These are phyloP conservation scores for Quercus robur DNA, from an alignment of 306 rosid species.

Conservation along the genomic window DNA sequence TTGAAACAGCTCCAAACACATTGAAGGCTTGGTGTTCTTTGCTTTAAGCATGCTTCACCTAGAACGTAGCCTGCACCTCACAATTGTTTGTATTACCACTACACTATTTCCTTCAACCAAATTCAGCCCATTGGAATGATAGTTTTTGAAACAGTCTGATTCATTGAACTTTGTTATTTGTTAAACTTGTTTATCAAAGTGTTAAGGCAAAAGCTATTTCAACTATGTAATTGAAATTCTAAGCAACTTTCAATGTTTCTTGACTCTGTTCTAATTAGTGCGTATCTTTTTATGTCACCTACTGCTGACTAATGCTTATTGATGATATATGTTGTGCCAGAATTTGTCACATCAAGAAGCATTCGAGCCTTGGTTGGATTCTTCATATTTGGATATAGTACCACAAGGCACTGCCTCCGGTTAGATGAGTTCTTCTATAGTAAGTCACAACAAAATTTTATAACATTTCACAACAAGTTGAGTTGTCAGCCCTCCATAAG, in stretches of 20 bases:
- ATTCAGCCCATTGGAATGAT: background rate
- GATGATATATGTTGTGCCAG: background rate
- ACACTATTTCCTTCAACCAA: background rate
- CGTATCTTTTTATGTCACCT: background rate
- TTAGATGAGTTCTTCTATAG: background rate
- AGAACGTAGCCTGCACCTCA: background rate
- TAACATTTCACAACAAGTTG: too few relatives aligned
- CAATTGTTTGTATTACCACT: background rate
- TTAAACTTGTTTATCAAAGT: background rate
- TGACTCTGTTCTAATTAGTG: background rate
- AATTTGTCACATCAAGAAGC: background rate
- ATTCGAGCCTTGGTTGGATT: background rate
- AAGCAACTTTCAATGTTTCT: background rate
- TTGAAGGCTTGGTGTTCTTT: too few relatives aligned
- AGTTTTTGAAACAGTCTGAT: background rate
- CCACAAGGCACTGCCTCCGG: background rate
- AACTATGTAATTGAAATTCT: background rate
- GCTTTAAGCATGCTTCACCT: too few relatives aligned
- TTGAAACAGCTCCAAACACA: too few relatives aligned
- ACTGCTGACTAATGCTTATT: background rate
- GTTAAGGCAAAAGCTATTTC: background rate
- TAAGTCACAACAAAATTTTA: too few relatives aligned
- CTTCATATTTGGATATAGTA: background rate
- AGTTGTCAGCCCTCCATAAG: too few relatives aligned
- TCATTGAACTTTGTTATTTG: background rate